Evolutionary conservation across 495 filamentous ascomycete genomes (phyloP).

Genomic region (Neurospora terricola): DNA sequence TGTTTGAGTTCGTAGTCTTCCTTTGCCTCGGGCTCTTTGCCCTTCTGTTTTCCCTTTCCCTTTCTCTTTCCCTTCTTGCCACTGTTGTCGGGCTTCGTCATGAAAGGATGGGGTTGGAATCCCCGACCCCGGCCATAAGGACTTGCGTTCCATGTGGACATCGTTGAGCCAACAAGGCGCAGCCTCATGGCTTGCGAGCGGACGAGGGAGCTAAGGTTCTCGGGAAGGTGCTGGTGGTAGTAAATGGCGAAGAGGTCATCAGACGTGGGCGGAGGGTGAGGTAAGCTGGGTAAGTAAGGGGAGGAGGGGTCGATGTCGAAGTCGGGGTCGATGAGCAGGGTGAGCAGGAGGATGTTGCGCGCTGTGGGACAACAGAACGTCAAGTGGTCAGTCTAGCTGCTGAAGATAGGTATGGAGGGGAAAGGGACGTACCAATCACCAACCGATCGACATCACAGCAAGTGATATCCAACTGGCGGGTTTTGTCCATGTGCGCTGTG

Average conservation of each 20-base stretch:
- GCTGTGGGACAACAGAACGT: constrained; percentile 4
- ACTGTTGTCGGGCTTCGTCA: neutral
- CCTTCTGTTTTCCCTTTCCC: neutral
- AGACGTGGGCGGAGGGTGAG: neutral
- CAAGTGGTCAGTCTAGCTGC: neutral
- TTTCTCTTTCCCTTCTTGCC: neutral
- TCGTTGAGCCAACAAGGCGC: constrained; percentile 5
- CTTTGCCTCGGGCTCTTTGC: neutral
- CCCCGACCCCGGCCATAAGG: constrained; percentile 15
- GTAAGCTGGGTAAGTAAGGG: neutral
- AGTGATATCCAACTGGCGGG: constrained; percentile 21
- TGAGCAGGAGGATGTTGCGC: constrained; percentile 21
- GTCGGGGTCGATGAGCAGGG: constrained; percentile 15
- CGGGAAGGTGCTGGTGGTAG: constrained; percentile 15
- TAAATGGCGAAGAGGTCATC: constrained; percentile 17
- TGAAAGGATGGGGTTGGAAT: constrained; percentile 13
- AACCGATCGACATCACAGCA: constrained; percentile 17
- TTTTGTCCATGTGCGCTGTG: constrained; percentile 12
- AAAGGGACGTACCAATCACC: constrained; percentile 15
- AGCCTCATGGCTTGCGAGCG: constrained; percentile 15
- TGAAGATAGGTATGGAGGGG: neutral
- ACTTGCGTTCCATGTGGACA: constrained; percentile 12
- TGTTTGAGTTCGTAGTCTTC: neutral
- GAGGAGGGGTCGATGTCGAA: neutral
- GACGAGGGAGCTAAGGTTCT: constrained; percentile 5